These are phyloP conservation scores for Artemisia argyi DNA, from an alignment of 129 eudicot genomes.

Conservation along the genomic window DNA sequence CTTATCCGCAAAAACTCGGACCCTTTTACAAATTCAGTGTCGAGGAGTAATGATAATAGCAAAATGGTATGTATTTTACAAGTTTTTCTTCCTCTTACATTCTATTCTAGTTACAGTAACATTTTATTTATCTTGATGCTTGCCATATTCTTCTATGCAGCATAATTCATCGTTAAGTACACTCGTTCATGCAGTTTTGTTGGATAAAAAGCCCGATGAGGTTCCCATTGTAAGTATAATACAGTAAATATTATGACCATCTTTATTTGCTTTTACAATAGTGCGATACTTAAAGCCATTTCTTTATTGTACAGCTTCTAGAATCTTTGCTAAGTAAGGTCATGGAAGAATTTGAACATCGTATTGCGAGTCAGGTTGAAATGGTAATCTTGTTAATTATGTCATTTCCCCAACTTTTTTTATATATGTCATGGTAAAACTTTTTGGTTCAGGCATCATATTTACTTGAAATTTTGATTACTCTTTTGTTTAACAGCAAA, in stretches of 20 bases:
- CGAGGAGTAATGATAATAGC: constrained; percentile 46
- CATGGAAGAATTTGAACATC: constrained; percentile 91
- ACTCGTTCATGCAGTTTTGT: constrained; percentile 77
- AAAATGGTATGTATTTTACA: constrained; percentile 46
- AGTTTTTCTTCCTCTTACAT: not conserved
- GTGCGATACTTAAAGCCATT: not conserved
- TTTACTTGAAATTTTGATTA: not conserved
- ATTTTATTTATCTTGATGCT: constrained; percentile 1
- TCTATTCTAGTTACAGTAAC: not conserved
- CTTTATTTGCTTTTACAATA: not conserved
- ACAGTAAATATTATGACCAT: not conserved
- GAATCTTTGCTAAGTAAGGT: constrained; percentile 84
- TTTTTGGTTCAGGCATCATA: not conserved
- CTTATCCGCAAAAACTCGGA: constrained; percentile 83
- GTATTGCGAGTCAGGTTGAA: constrained; percentile 61
- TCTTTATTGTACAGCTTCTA: constrained; percentile 54
- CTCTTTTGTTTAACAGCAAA: constrained; percentile 39
- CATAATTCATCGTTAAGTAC: constrained; percentile 65
- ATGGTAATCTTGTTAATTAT: constrained; percentile 40
- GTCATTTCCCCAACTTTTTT: no score
- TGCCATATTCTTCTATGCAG: constrained; percentile 45
- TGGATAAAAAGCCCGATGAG: constrained; percentile 91
- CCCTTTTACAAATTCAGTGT: constrained; percentile 72
- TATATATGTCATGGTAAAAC: not conserved
- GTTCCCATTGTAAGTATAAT: constrained; percentile 75